Evolutionary conservation across 352 stramenopile species (phyloP), one percentile per base, ranked within the genome.

Genomic region (Globisporangium irregulare): DNA sequence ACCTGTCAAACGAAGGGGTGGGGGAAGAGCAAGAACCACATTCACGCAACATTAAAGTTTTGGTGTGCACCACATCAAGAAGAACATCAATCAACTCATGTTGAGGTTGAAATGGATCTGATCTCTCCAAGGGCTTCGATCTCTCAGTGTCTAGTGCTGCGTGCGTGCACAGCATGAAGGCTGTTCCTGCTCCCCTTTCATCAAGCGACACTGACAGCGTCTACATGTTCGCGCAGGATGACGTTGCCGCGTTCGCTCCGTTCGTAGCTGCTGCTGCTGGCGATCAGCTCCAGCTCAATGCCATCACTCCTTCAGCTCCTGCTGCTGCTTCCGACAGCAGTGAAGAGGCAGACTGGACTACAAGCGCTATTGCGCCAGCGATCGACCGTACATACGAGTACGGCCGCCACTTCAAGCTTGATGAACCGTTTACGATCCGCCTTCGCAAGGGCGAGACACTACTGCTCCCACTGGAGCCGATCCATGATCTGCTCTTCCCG

Each of bases 391-490:
- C 68, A 18, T 79, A 70, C 53, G 53, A 61, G 22, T 81, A 71
- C 65, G 59, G 63, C 0, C 27, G 48, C 1, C 32, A 76, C 59
- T 81, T 81, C 48, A 55, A 46, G 24, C 75, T 71, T 7, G 73
- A 81, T 46, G 48, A 53, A 53, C 70, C 75, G 32, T 78, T 81
- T 51, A 59, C 65, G 36, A 55, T 81, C n/a, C 36, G 32, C 10
- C 34, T 81, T 20, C 22, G 48, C 8, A 46, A 61, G 10, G 62
- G 65, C 12, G 73, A 81, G 66, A 70, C 65, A 7, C 55, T 81
- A 41, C 46, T 79, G n/a, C 29, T 81, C 53, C 75, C 75, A 4
- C 54, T 81, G 1, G 67, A 61, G 4, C 75, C 75, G 1, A 73
- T 81, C 46, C 75, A 51, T 22, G 54, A 62, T 27, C 57, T 71